These are phyloP conservation scores for Dalbergia cochinchinensis DNA, from an alignment of 306 rosid genomes.

Conservation along the genomic window DNA sequence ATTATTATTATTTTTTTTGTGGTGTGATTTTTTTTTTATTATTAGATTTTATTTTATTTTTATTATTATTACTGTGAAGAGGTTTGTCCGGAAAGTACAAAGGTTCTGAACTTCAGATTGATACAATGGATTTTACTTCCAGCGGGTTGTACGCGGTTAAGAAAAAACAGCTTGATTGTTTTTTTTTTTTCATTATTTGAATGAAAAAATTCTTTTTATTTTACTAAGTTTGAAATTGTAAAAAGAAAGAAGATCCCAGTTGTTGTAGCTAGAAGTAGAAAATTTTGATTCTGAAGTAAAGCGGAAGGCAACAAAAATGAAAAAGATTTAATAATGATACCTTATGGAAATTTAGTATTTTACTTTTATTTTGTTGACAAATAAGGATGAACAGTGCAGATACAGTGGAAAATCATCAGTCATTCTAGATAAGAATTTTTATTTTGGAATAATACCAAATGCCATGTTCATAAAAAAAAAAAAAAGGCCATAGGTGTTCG, in stretches of 20 bases:
- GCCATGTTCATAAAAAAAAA: too few relatives aligned
- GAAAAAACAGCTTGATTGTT: too few relatives aligned
- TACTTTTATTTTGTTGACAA: background rate
- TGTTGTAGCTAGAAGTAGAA: background rate
- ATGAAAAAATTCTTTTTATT: too few relatives aligned
- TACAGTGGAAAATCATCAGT: background rate
- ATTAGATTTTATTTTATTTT: too few relatives aligned
- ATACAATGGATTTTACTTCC: constrained; percentile 14
- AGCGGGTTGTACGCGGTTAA: constrained; percentile 33
- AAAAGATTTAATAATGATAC: background rate
- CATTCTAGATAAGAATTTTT: background rate
- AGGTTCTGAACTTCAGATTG: background rate
- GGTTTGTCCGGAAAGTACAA: constrained; percentile 43
- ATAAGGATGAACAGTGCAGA: background rate
- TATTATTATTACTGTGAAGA: background rate
- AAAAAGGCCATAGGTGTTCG: background rate
- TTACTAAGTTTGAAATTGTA: background rate
- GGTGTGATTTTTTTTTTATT: background rate
- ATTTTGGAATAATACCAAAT: background rate
- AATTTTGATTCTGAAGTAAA: background rate
- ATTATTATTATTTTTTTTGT: background rate
- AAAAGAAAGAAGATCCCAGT: too few relatives aligned
- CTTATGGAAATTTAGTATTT: background rate
- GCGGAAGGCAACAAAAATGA: background rate
- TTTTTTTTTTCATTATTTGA: too few relatives aligned